Percentiles rank a stretch among this genome's conserved stretches.
Evolutionary conservation across 441 rosid species (phyloP).

Genomic region (Isatis lusitanica): DNA sequence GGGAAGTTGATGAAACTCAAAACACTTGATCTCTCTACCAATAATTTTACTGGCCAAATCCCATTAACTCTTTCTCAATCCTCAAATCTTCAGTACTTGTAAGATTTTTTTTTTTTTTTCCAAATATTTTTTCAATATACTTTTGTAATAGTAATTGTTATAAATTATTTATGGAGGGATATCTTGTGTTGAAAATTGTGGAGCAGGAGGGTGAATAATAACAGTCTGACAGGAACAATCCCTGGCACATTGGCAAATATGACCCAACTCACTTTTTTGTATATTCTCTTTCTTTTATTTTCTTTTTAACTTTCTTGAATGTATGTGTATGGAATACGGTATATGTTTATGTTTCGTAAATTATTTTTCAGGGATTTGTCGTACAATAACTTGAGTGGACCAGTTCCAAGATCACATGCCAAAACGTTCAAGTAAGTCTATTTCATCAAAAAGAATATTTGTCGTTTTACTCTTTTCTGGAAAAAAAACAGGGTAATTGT

Average conservation of each 20-base stretch:
- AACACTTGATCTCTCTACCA: slow-evolving; percentile 89
- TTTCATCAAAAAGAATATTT: slow-evolving; percentile 14
- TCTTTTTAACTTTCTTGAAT: not conserved
- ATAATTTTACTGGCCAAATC: slow-evolving; percentile 64
- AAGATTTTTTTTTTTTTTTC: slow-evolving; percentile 44
- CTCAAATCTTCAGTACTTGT: slow-evolving; percentile 72
- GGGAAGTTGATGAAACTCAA: slow-evolving; percentile 76
- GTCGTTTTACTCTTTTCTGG: slow-evolving; percentile 25
- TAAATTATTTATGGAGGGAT: not conserved
- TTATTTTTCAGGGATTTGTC: slow-evolving; percentile 73
- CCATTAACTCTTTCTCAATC: slow-evolving; percentile 58
- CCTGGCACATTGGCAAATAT: slow-evolving; percentile 76
- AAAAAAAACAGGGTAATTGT: slow-evolving; percentile 5
- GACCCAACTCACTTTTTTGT: slow-evolving; percentile 86
- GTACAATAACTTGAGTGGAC: slow-evolving; percentile 77
- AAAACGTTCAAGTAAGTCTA: slow-evolving; percentile 85
- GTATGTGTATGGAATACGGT: not conserved
- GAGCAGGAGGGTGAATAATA: slow-evolving; percentile 89
- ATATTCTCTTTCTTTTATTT: slow-evolving; percentile 39
- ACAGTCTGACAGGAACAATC: slow-evolving; percentile 69
- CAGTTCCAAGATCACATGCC: slow-evolving; percentile 67
- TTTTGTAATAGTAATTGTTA: not conserved
- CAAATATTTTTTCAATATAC: not conserved
- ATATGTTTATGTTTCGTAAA: slow-evolving; percentile 3
- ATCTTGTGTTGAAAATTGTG: slow-evolving; percentile 26